A percentile compares a stretch with the other conserved stretches of the same genome.
Conservation (phyloP, 352 stramenopile genomes). For the Phytophthora boehmeriae region DNA sequence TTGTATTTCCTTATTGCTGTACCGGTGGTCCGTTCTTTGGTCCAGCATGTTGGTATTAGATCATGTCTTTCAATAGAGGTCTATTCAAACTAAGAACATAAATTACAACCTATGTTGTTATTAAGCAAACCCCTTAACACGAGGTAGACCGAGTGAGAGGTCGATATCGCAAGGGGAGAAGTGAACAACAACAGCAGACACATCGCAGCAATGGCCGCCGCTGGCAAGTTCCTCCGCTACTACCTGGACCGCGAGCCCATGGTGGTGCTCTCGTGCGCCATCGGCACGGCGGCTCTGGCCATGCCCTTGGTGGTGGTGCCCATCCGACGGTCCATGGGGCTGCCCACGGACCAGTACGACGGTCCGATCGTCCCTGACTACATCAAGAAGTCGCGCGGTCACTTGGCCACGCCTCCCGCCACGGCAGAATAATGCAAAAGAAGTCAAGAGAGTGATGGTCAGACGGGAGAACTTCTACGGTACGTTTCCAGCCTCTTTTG, state of each 20-base stretch:
- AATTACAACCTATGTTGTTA: too few relatives aligned
- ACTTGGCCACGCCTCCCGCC: conserved; percentile 48
- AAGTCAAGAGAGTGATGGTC: too few relatives aligned
- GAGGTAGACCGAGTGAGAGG: conserved; percentile 15
- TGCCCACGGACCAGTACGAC: conserved; percentile 91
- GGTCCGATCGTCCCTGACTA: conserved; percentile 78
- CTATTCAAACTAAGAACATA: too few relatives aligned
- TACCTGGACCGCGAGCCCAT: conserved; percentile 88
- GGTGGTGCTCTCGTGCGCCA: conserved; percentile 82
- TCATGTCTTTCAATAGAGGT: too few relatives aligned
- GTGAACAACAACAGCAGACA: neutral
- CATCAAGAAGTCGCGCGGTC: conserved; percentile 77
- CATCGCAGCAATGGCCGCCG: conserved; percentile 30
- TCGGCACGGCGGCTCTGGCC: conserved; percentile 70
- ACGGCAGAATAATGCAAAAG: conserved; percentile 36
- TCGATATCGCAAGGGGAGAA: conserved; percentile 20
- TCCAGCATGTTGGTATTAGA: neutral
- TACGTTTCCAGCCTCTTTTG: neutral
- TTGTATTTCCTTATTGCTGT: neutral
- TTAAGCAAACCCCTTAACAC: too few relatives aligned
- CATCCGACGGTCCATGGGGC: conserved; percentile 80
- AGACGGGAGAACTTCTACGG: neutral
- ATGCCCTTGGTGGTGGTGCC: conserved; percentile 84
- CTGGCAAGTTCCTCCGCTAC: conserved; percentile 83
- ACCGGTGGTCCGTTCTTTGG: neutral